Conservation (phyloP, 805 yeast genomes). For the Cyberlindnera mississippiensis region DNA sequence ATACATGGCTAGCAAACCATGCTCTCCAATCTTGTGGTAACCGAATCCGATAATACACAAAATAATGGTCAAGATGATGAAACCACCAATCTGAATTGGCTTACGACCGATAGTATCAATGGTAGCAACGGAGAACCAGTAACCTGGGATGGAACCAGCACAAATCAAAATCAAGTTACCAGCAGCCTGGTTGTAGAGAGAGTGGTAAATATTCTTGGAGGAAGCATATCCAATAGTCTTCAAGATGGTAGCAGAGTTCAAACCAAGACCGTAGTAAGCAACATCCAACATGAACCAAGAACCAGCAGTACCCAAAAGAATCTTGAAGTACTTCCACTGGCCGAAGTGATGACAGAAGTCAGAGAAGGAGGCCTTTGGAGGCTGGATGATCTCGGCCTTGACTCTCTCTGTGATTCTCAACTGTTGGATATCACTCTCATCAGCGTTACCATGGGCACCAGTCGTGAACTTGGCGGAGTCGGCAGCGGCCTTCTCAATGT, state of each 20-base stretch:
- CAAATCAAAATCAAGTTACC: conserved; percentile 91
- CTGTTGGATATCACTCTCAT: conserved; percentile 38
- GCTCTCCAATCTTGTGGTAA: conserved; percentile 61
- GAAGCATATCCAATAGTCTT: conserved; percentile 82
- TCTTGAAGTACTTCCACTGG: conserved; percentile 83
- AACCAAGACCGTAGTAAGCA: conserved; percentile 85
- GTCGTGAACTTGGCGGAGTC: conserved; percentile 48
- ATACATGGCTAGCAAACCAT: conserved; percentile 73
- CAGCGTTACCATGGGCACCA: conserved; percentile 51
- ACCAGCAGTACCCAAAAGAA: conserved; percentile 84
- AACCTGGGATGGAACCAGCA: conserved; percentile 95
- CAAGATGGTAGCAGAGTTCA: conserved; percentile 76
- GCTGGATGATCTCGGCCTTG: conserved; percentile 48
- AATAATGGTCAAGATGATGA: conserved; percentile 62
- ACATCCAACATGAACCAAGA: conserved; percentile 90
- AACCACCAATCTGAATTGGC: conserved; percentile 75
- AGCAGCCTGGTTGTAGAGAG: conserved; percentile 74
- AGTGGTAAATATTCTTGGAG: conserved; percentile 61
- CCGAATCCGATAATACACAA: conserved; percentile 84
- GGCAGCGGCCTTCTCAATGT: conserved; percentile 53
- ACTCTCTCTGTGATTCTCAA: conserved; percentile 46
- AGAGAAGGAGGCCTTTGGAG: conserved; percentile 77
- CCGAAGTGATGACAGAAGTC: conserved; percentile 73
- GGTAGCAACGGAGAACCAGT: conserved; percentile 81
- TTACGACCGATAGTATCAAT: conserved; percentile 82